Evolutionary conservation across 139 green algal genomes (phyloP), one percentile per base, ranked within the genome.

Genomic region (Coelastrella sp.): DNA sequence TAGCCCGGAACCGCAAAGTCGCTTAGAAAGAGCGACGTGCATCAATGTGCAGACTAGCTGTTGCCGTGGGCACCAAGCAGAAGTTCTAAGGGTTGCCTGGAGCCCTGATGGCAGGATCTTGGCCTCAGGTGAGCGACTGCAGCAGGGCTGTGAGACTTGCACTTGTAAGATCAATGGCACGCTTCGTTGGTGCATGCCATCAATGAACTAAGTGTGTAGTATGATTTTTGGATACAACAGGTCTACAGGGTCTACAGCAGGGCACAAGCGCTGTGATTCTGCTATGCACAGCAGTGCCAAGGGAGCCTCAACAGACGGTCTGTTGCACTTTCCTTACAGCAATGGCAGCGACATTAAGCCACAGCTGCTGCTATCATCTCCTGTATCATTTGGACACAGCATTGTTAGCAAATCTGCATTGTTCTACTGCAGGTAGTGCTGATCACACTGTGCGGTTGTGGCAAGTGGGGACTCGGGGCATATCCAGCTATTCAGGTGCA

Each of bases 361-460:
- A 49, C 35, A 49, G 35, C 35, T 49, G 35, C 35, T 49, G 35
- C 35, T 49, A 49, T 49, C 35, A 3, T 3, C 35, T 49, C 35
- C 35, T 49, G 35, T 49, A 49, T 49, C 35, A 5, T 3, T 49
- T 49, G 35, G 35, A 49, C 35, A 49, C 3, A 49, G 35, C 3
- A 49, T 1, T 49, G 35, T 49, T 3, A 49, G 35, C 1, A 49
- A 49, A 49, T 3, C 35, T 49, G 35, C 35, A 49, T 49, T 70
- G 61, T 58, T 27, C 17, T 56, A 15, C 27, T 90, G 14, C 78
- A 94, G 92, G 92, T 35, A 92, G 90, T 11, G 92, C 92, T 17
- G 92, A 94, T 58, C 85, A 89, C 15, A 94, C 92, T 5, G 92
- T 94, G 63, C 79, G 90, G 35, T 65, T 94, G 25, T 94, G 92